Conservation (phyloP, 768 basidiomycete genomes). For the Naganishia vishniacii region DNA sequence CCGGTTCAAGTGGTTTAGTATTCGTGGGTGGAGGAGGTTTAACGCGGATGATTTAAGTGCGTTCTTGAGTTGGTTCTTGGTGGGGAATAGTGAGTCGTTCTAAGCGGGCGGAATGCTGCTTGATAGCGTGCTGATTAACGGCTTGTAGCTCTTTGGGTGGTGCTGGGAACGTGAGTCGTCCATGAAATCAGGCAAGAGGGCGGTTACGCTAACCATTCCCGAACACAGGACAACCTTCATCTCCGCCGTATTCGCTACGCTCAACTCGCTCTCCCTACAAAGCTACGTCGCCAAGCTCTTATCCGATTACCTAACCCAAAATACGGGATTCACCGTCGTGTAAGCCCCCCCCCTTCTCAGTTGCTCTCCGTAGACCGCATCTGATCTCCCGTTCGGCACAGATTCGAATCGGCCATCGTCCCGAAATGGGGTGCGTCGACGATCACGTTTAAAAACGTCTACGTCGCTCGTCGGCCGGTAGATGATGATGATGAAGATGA, state of each 20-base stretch:
- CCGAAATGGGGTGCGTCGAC: conserved; percentile 95
- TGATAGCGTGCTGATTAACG: too few species aligned
- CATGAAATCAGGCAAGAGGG: neutral
- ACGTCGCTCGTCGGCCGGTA: conserved; percentile 71
- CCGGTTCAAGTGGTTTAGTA: conserved; percentile 96
- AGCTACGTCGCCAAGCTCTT: conserved; percentile 80
- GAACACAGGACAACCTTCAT: conserved; percentile 78
- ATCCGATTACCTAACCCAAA: conserved; percentile 84
- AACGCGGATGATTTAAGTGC: conserved; percentile 96
- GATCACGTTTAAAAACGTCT: conserved; percentile 95
- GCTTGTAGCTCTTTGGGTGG: conserved; percentile 69
- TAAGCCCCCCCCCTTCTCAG: neutral
- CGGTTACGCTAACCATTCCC: neutral
- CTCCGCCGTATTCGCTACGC: conserved; percentile 80
- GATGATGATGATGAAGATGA: conserved; percentile 59
- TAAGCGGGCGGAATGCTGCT: neutral
- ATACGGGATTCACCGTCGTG: conserved; percentile 81
- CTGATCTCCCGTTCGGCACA: conserved; percentile 51
- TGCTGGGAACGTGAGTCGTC: conserved; percentile 76
- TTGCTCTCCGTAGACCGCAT: neutral
- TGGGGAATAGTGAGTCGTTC: conserved; percentile 74
- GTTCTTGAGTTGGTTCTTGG: conserved; percentile 89
- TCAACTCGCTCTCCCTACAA: conserved; percentile 66
- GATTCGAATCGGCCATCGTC: conserved; percentile 81
- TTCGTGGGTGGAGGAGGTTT: conserved; percentile 87